Evolutionary conservation across 495 filamentous ascomycete genomes (phyloP).

Genomic region (Bombardia bombarda): DNA sequence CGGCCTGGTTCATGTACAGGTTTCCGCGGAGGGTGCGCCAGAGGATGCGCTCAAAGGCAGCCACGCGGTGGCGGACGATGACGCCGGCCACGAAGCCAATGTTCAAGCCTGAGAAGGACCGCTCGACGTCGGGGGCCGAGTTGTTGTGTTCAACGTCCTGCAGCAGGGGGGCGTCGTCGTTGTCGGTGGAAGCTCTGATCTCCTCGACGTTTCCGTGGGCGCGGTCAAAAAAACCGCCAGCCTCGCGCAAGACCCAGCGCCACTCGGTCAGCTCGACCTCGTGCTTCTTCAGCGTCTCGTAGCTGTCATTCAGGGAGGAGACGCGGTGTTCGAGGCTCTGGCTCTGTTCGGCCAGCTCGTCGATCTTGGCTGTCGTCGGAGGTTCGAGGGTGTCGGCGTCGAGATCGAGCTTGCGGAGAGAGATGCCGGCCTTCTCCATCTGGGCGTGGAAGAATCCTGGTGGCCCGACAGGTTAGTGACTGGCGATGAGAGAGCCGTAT

Average conservation of each 20-base stretch:
- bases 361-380: conserved; percentile 86
- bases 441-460: conserved; percentile 84
- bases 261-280: conserved; percentile 96
- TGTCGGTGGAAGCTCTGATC: conserved; percentile 83
- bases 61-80: conserved; percentile 86
- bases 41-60: conserved; percentile 90
- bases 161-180: conserved; percentile 76
- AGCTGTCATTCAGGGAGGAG: conserved; percentile 87
- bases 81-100: conserved; percentile 99
- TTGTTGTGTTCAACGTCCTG: conserved; percentile 80
- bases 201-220: conserved; percentile 94
- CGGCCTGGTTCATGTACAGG: conserved; percentile 99
- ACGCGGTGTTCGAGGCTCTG: conserved; percentile 89
- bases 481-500: not conserved
- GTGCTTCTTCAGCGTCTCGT: conserved; percentile 94
- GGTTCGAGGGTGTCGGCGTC: conserved; percentile 78
- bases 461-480: too few relatives aligned
- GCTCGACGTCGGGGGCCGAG: conserved; percentile 66
- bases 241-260: conserved; percentile 93
- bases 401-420: conserved; percentile 75
- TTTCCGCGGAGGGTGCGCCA: conserved; percentile 97
- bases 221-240: conserved; percentile 93
- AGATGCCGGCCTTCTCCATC: conserved; percentile 86
- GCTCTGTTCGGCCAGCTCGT: conserved; percentile 84
- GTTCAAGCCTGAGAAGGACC: conserved; percentile 91